Evolutionary conservation across 78 protist genomes (phyloP), one percentile per base, ranked within the genome.

Genomic region (Paratrimastix pyriformis): DNA sequence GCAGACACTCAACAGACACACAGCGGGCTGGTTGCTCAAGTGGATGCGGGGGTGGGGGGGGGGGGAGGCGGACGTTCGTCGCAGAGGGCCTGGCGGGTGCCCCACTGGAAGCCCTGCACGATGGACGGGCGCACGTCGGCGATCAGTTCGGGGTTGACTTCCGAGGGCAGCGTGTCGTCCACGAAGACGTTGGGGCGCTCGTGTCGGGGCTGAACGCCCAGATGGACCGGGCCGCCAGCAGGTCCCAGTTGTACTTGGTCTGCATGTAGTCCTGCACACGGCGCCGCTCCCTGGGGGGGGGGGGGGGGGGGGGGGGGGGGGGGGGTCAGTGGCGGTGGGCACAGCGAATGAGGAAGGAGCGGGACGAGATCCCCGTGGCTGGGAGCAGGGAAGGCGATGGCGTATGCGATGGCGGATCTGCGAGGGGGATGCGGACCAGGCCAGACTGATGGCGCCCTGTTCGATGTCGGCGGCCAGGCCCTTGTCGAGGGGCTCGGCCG

Each of bases 181-280:
- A 90, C 89, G 4, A 93, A 6, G 21, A 94, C 2, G 89, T 96
- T 96, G 76, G 97, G 93, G 52, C 99, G 97, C n/a, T 21, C 46
- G 55, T 73, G 80, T 94, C 94, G 55, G 99, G 99, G 62, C 98
- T 97, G 80, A 94, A 96, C 77, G 88, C 75, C 98, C 97, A 94
- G 72, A 96, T 91, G 86, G 85, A 83, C 35, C 89, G 87, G 29
- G 96, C 96, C 21, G 84, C 88, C 15, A 62, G 65, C 54, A 69
- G 76, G 76, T 92, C 95, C 93, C 88, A 90, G 29, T 65, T 87
- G 87, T 40, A 92, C 54, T 78, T 64, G 69, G 92, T 97, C 46
- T 68, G 84, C 39, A 96, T 74, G 37, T 50, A 1, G 59, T 82
- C 55, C 13, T 50, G 13, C 15, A 13, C 55, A 21, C 15, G 55